Evolutionary conservation across 306 rosid species (phyloP).

Genomic region (Aeschynomene evenia): DNA sequence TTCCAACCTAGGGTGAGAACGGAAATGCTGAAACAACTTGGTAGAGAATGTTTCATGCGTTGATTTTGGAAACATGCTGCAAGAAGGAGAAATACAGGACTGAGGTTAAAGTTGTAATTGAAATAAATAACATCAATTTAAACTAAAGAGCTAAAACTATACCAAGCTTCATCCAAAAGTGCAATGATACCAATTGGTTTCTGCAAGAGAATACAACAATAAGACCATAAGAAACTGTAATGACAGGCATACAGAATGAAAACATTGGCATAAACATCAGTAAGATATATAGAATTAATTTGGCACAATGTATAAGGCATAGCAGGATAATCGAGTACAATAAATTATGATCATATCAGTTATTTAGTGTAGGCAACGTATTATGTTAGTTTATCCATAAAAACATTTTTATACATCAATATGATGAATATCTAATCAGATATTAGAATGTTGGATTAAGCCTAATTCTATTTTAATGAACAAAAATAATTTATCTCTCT

Average conservation of each 20-base stretch:
- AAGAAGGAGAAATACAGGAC: conserved; percentile 46
- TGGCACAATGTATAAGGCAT: not conserved
- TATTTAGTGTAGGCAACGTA: not conserved
- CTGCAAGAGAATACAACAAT: conserved; percentile 63
- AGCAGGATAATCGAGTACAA: not conserved
- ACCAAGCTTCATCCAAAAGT: conserved; percentile 98
- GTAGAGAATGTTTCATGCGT: conserved; percentile 89
- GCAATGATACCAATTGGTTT: conserved; percentile 91
- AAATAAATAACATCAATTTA: conserved; percentile 45
- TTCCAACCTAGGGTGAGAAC: conserved; percentile 72
- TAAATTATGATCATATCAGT: not conserved
- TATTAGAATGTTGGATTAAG: not conserved
- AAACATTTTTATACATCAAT: not conserved
- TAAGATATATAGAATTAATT: conserved; percentile 13
- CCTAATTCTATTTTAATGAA: not conserved
- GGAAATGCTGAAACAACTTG: conserved; percentile 85
- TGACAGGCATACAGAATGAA: conserved; percentile 12
- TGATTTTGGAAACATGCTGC: conserved; percentile 98
- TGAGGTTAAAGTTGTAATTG: conserved; percentile 37
- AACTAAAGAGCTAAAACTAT: conserved; percentile 52
- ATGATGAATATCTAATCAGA: not conserved
- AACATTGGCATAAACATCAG: not conserved
- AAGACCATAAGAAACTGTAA: conserved; percentile 30
- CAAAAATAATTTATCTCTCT: not conserved
- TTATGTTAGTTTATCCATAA: not conserved